phyloP scores from a whole-genome alignment of 345 rosid species.

The Murraya koenigii region DNA sequence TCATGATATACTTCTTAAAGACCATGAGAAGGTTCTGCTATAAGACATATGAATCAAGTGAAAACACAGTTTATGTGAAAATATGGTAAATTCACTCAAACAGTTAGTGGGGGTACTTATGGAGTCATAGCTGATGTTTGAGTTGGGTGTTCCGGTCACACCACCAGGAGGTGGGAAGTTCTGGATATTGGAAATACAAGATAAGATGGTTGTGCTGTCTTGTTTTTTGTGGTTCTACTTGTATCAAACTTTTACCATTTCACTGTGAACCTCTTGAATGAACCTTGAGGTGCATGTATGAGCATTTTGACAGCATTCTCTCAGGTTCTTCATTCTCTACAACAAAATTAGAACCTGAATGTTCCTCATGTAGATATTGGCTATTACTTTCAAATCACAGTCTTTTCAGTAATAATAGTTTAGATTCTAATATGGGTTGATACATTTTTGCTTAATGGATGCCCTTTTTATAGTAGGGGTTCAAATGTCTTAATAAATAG shows the following conservation, averaged over 20 bases:
- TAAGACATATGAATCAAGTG: neutral
- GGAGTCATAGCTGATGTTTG: neutral
- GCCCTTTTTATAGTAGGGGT: neutral
- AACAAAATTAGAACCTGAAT: neutral
- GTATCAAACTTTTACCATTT: neutral
- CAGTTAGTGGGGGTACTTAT: neutral
- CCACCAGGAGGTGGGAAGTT: too few species aligned
- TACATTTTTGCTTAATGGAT: neutral
- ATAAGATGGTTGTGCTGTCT: neutral
- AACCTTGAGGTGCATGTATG: neutral
- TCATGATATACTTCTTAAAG: neutral
- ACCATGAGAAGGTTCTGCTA: neutral
- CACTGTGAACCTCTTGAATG: neutral
- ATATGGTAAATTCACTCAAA: neutral
- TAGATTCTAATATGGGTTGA: neutral
- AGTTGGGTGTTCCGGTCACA: too few species aligned
- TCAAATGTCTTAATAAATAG: neutral
- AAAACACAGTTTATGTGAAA: neutral
- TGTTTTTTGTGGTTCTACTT: neutral
- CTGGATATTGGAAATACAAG: neutral
- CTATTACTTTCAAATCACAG: neutral
- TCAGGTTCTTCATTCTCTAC: neutral
- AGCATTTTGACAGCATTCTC: neutral
- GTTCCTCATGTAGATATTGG: neutral
- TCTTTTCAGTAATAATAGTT: neutral